Conservation (phyloP, 768 basidiomycete genomes). For the Paxillus rubicundulus region DNA sequence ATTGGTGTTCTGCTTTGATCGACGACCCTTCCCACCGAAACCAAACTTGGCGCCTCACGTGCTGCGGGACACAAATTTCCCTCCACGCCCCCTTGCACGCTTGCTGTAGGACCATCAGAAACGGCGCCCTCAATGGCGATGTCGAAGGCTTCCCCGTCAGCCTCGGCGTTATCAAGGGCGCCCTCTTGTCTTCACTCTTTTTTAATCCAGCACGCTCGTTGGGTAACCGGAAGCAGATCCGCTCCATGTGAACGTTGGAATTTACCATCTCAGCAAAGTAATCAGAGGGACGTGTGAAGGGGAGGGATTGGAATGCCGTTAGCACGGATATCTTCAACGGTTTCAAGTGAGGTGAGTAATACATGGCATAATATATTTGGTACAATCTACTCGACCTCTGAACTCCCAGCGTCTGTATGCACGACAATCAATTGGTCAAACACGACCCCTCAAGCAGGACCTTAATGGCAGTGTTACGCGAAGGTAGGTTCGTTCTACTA, state of each 20-base stretch:
- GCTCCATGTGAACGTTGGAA: conserved; percentile 95
- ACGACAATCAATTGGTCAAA: too few relatives aligned
- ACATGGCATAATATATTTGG: too few relatives aligned
- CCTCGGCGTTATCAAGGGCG: conserved; percentile 62
- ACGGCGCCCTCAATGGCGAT: conserved; percentile 90
- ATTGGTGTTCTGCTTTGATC: conserved; percentile 79
- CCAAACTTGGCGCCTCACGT: conserved; percentile 80
- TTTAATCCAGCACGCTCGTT: conserved; percentile 89
- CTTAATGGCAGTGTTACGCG: too few relatives aligned
- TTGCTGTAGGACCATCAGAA: conserved; percentile 63
- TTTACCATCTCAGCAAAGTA: conserved; percentile 99
- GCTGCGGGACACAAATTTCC: conserved; percentile 47
- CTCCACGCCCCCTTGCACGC: conserved; percentile 35
- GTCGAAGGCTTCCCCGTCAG: conserved; percentile 68
- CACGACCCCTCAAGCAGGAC: too few relatives aligned
- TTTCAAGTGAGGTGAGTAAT: too few relatives aligned
- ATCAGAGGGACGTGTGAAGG: conserved; percentile 89
- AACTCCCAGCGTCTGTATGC: too few relatives aligned
- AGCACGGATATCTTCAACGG: too few relatives aligned
- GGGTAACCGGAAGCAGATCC: conserved; percentile 84
- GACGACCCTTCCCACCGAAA: conserved; percentile 65
- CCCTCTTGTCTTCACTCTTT: conserved; percentile 89
- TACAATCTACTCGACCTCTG: too few relatives aligned
- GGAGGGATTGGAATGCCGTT: conserved; percentile 60
- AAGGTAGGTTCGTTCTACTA: too few relatives aligned